phyloP scores from a whole-genome alignment of 768 basidiomycete species.

The Termitomyces sp. region DNA sequence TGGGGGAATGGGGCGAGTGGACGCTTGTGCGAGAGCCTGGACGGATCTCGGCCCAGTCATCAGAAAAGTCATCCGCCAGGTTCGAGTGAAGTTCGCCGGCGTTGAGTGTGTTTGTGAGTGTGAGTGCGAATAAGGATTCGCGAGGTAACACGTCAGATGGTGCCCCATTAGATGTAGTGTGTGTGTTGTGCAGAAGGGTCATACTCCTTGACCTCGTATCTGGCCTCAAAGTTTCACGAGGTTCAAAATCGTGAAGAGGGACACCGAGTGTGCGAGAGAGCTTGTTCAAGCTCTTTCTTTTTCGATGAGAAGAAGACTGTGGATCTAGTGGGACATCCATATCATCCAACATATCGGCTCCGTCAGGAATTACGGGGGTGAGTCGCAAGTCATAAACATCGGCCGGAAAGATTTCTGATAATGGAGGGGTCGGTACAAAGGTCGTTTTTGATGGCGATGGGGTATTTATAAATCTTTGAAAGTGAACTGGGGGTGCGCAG shows the following conservation, averaged over 20 bases:
- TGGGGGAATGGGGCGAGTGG: conserved; percentile 14
- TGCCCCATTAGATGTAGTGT: background rate
- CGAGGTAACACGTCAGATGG: conserved; percentile 1
- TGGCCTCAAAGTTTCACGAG: background rate
- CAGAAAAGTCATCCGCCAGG: conserved; percentile 18
- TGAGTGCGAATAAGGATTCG: conserved; percentile 5
- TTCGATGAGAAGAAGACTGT: background rate
- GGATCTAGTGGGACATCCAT: background rate
- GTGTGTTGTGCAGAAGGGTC: conserved; percentile 8
- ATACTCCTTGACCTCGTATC: background rate
- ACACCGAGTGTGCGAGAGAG: conserved; percentile 24
- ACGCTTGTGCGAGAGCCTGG: conserved; percentile 7
- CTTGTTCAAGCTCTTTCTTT: conserved; percentile 20
- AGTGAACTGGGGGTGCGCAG: background rate
- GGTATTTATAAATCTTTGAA: background rate
- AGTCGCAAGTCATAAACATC: conserved; percentile 5
- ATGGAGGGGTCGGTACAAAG: conserved; percentile 7
- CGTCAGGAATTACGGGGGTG: conserved; percentile 9
- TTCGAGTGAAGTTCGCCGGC: conserved; percentile 20
- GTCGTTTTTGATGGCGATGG: conserved; percentile 1
- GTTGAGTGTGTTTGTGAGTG: too few species aligned
- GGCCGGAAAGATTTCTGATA: conserved; percentile 6
- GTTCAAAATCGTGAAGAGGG: conserved; percentile 11
- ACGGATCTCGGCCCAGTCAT: conserved; percentile 15
- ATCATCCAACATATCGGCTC: conserved; percentile 6